A percentile compares a stretch with the other conserved stretches of the same genome.
phyloP scores from a whole-genome alignment of 2,329 filamentous ascomycete species.

The Achaetomium macrosporum region DNA sequence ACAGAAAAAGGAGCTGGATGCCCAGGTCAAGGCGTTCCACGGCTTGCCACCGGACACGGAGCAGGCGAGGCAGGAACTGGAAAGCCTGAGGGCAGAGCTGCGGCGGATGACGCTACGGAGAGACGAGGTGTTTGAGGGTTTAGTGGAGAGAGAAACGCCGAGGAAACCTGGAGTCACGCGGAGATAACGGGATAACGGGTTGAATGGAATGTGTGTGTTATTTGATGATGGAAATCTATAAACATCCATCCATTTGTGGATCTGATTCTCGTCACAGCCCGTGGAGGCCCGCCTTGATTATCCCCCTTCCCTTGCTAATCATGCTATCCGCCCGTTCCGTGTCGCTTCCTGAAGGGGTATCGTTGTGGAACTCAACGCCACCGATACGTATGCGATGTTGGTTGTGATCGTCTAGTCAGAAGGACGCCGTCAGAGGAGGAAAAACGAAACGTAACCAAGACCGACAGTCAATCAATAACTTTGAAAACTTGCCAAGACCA shows the following conservation, averaged over 20 bases:
- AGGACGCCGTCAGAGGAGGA: constrained; percentile 8
- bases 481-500: background rate
- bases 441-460: background rate
- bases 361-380: constrained; percentile 10
- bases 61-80: constrained; percentile 64
- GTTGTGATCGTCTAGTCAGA: constrained; percentile 15
- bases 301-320: constrained; percentile 6
- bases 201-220: background rate
- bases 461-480: background rate
- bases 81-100: constrained; percentile 59
- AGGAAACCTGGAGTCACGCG: constrained; percentile 30
- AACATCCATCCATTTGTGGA: background rate
- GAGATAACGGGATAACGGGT: constrained; percentile 8
- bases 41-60: constrained; percentile 66
- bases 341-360: constrained; percentile 17
- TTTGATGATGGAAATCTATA: background rate
- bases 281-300: background rate
- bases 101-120: constrained; percentile 54
- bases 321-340: constrained; percentile 12
- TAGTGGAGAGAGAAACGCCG: constrained; percentile 59
- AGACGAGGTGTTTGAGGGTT: constrained; percentile 67
- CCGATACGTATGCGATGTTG: constrained; percentile 9
- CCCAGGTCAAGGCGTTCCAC: constrained; percentile 59
- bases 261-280: background rate
- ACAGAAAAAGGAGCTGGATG: constrained; percentile 54